Conservation (phyloP, 805 yeast genomes). For the Spathaspora sp. region DNA sequence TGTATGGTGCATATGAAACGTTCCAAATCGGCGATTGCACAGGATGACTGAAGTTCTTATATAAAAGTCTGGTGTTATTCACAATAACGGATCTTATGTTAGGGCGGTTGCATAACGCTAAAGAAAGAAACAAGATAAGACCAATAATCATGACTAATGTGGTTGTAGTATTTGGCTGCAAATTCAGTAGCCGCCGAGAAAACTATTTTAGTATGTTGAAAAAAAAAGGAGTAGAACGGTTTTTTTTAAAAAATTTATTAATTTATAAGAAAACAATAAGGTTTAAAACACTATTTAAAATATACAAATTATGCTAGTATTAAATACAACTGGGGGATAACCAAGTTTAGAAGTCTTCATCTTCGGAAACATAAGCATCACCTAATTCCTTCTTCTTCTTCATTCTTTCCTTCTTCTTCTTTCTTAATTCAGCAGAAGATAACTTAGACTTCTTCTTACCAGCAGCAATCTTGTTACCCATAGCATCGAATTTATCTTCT, state of each 20-base stretch:
- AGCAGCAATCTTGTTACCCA: conserved; percentile 99
- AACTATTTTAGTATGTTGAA: neutral
- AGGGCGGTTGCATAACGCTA: neutral
- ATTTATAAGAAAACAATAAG: neutral
- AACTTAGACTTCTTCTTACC: conserved; percentile 96
- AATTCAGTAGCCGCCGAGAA: neutral
- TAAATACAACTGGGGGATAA: neutral
- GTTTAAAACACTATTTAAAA: neutral
- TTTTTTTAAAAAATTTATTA: too few relatives aligned
- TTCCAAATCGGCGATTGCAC: conserved; percentile 6
- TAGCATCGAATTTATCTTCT: conserved; percentile 98
- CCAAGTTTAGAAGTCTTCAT: conserved; percentile 44
- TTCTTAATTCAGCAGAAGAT: conserved; percentile 98
- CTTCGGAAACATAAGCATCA: conserved; percentile 94
- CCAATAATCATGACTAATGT: neutral
- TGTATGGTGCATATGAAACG: conserved; percentile 23
- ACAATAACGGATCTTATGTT: neutral
- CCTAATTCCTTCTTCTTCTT: conserved; percentile 99
- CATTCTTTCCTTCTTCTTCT: conserved; percentile 99
- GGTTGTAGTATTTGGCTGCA: neutral
- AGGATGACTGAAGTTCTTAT: conserved; percentile 1
- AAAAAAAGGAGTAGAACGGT: too few relatives aligned
- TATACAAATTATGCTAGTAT: neutral
- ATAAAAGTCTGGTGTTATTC: neutral
- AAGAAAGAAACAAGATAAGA: neutral